Evolutionary conservation across 73 alveolate species (phyloP).

Genomic region (Paramecium octaurelia): DNA sequence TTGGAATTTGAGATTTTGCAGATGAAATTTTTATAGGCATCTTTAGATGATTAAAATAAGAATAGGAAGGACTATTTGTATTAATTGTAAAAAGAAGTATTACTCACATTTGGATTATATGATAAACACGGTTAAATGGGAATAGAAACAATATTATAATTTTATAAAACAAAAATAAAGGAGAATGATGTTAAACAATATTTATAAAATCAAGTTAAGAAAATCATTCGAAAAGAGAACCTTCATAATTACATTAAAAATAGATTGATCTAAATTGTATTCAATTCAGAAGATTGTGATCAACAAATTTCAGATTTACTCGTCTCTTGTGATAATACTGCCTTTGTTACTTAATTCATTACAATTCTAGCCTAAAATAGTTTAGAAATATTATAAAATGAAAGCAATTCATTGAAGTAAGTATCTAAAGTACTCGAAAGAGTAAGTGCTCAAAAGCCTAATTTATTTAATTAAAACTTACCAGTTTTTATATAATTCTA

Average conservation of each 20-base stretch:
- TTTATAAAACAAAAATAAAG: background rate
- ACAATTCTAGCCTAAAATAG: background rate
- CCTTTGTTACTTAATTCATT: background rate
- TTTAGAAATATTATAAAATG: background rate
- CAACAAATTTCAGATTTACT: background rate
- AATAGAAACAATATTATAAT: background rate
- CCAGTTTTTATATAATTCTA: background rate
- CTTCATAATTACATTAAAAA: background rate
- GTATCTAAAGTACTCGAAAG: background rate
- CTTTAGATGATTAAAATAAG: background rate
- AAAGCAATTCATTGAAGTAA: background rate
- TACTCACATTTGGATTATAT: background rate
- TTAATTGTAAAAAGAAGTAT: background rate
- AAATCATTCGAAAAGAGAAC: background rate
- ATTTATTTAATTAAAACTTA: background rate
- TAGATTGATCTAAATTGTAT: background rate
- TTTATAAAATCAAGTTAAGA: background rate
- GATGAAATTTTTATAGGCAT: background rate
- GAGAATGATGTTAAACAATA: background rate
- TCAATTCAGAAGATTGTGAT: background rate
- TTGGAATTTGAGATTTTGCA: background rate
- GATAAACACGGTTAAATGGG: background rate
- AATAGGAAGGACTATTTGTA: background rate
- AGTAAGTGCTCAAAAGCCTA: background rate
- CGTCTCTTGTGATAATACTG: background rate